Base-by-base conservation (phyloP, 2,329 filamentous ascomycete species). In the Aspergillus melleus region DNA sequence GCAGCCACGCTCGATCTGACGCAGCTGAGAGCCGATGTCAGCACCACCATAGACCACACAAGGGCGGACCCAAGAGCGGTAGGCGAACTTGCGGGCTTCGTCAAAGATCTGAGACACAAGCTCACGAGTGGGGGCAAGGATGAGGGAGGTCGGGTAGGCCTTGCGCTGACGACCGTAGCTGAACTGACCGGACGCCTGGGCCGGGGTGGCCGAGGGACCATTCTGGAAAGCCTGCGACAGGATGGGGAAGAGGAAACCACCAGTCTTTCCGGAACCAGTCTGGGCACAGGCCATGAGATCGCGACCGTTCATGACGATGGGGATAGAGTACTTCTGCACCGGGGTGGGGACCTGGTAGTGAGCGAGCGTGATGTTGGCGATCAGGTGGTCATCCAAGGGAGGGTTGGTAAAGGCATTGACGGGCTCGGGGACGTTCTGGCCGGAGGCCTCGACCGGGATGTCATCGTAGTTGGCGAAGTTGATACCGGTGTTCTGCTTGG, bases 401-500 rank as follows among this genome's bases (percentile, higher is more conserved):
- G 95, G 95, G 80, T 95, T 96, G 75, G 87, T 92, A 86, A 99
- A 99, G 63, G 88, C 85, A 67, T 88, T 88, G 68, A 97, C 91
- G 46, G 94, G 90, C 74, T 98, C 95, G 50, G 95, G 95, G 55
- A 98, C 92, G 74, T 96, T 88, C 56, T 92, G 89, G 62, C 95
- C 95, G 61, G 94, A 97, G 65, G 95, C 95, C 81, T 98, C 95
- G 66, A 99, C 95, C 57, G 95, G 95, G 68, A 99, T 99, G 79
- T 99, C 95, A 75, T 99, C 95, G 81, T 99, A 99, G 85, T 99
- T 99, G 83, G 96, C 90, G 77, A 99, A 99, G 86, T 99, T 99
- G 90, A 99, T 98, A 80, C 95, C 95, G 36, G 92, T 97, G 73
- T 96, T 91, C 78, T 96, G 91, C 85, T 97, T 98, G 68, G 90